Evolutionary conservation across 805 yeast genomes (phyloP).

Genomic region (Zygosaccharomyces rouxii): DNA sequence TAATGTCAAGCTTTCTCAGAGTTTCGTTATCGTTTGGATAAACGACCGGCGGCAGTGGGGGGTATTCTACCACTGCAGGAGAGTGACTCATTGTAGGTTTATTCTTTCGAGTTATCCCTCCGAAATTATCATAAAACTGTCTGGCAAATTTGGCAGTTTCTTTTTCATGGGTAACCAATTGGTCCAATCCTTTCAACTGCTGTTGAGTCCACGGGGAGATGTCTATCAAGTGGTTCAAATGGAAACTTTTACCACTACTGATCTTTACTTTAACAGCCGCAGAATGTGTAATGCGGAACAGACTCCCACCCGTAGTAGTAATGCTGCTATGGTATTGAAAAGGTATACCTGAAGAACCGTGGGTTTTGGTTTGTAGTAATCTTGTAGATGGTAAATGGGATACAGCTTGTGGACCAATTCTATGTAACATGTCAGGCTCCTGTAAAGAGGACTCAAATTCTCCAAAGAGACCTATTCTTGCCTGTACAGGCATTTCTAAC

Average conservation of each 20-base stretch:
- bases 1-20: conserved; percentile 20
- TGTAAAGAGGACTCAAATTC: conserved; percentile 33
- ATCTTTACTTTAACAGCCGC: conserved; percentile 46
- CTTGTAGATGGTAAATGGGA: conserved; percentile 15
- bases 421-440: conserved; percentile 27
- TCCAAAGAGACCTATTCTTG: conserved; percentile 29
- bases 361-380: conserved; percentile 30
- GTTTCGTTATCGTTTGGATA: conserved; percentile 24
- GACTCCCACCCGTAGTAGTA: conserved; percentile 44
- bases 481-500: conserved; percentile 24
- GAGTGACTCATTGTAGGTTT: conserved; percentile 20
- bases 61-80: conserved; percentile 31
- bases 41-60: conserved; percentile 35
- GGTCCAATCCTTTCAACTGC: conserved; percentile 46
- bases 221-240: conserved; percentile 47
- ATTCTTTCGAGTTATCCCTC: conserved; percentile 34
- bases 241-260: conserved; percentile 46
- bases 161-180: conserved; percentile 52
- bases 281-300: conserved; percentile 51
- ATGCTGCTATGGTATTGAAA: conserved; percentile 44
- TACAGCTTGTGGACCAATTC: conserved; percentile 1
- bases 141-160: conserved; percentile 40
- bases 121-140: conserved; percentile 34
- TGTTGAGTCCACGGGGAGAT: conserved; percentile 50
- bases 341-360: conserved; percentile 27